Conservation (phyloP, 2,329 filamentous ascomycete genomes). For the Dothideomycetes sp. region DNA sequence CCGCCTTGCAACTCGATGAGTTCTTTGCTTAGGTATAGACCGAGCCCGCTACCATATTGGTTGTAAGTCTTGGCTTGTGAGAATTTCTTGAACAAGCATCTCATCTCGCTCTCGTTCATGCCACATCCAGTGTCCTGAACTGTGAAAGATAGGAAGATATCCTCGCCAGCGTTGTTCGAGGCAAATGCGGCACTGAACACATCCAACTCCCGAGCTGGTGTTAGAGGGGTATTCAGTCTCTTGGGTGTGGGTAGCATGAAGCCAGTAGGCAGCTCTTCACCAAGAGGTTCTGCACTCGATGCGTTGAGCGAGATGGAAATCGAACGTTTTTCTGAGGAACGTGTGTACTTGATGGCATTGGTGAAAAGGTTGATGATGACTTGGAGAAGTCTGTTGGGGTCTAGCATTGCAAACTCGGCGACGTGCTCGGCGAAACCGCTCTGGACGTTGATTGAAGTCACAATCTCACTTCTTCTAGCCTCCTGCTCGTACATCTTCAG, state of each 20-base stretch:
- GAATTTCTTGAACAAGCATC: constrained; percentile 57
- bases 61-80: constrained; percentile 58
- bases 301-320: constrained; percentile 9
- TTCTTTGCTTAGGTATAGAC: constrained; percentile 57
- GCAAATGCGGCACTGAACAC: neutral
- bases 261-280: neutral
- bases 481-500: constrained; percentile 20
- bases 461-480: constrained; percentile 15
- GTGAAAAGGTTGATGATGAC: constrained; percentile 25
- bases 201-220: neutral
- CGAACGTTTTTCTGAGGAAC: constrained; percentile 1
- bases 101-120: constrained; percentile 28
- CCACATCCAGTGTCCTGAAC: constrained; percentile 22
- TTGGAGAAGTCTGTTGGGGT: constrained; percentile 23
- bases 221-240: neutral
- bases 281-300: neutral
- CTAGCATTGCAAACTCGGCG: constrained; percentile 20
- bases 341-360: constrained; percentile 22
- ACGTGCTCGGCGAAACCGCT: neutral
- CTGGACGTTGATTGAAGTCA: neutral
- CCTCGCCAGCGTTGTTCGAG: neutral
- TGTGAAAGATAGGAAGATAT: constrained; percentile 16
- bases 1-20: constrained; percentile 60
- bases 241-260: neutral
- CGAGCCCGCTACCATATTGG: constrained; percentile 59